Evolutionary conservation across 257 asterid species (phyloP).

Genomic region (Mentha longifolia): DNA sequence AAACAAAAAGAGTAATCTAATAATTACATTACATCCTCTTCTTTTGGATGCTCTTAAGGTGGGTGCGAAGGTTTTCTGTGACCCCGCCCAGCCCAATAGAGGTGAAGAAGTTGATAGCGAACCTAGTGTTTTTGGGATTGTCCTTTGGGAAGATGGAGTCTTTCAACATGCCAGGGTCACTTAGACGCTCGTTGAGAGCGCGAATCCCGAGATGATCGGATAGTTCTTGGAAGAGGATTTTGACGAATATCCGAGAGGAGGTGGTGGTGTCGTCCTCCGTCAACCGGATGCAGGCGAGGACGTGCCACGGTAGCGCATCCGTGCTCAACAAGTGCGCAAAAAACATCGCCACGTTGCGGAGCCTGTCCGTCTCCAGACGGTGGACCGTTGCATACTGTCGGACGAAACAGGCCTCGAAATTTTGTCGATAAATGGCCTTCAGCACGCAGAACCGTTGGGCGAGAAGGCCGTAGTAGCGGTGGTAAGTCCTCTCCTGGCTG

Average conservation of each 20-base stretch:
- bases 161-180: too few relatives aligned
- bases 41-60: too few relatives aligned
- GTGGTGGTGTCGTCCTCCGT: slow-evolving; percentile 97
- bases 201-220: slow-evolving; percentile 88
- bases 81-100: slow-evolving; percentile 90
- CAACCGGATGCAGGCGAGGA: slow-evolving; percentile 71
- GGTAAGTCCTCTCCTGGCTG: slow-evolving; percentile 61
- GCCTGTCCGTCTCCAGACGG: slow-evolving; percentile 79
- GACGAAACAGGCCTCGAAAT: slow-evolving; percentile 78
- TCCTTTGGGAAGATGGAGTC: too few relatives aligned
- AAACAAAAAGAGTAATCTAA: too few relatives aligned
- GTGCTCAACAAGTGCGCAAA: slow-evolving; percentile 89
- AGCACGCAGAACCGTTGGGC: slow-evolving; percentile 90
- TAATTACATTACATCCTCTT: too few relatives aligned
- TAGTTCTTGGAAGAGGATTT: slow-evolving; percentile 90
- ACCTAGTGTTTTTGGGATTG: slow-evolving; percentile 77
- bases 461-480: slow-evolving; percentile 73
- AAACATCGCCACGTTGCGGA: slow-evolving; percentile 86
- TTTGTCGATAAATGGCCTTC: slow-evolving; percentile 75
- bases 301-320: slow-evolving; percentile 84
- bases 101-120: slow-evolving; percentile 84
- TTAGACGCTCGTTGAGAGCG: slow-evolving; percentile 69
- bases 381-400: slow-evolving; percentile 92
- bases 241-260: slow-evolving; percentile 89
- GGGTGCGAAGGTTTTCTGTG: slow-evolving; percentile 76